Percentiles rank a stretch among this genome's conserved stretches.
phyloP scores from a whole-genome alignment of 176 grass and related monocot species.

The Hyparrhenia diplandra region DNA sequence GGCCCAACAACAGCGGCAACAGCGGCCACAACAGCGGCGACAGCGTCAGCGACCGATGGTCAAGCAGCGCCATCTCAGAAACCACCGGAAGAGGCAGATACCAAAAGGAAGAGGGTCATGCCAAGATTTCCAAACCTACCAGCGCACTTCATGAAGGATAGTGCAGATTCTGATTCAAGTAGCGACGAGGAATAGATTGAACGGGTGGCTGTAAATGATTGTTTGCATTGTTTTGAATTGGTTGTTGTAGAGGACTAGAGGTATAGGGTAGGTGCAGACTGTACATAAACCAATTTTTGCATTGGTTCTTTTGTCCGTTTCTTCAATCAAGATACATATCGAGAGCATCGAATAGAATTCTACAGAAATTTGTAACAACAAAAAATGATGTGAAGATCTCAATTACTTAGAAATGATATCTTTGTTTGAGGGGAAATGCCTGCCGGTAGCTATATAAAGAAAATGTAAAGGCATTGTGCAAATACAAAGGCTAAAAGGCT shows the following conservation, averaged over 20 bases:
- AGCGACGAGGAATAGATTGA: conserved; percentile 66
- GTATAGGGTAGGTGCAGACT: conserved; percentile 54
- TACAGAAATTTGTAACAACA: conserved; percentile 18
- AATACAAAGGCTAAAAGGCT: neutral
- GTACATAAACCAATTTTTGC: conserved; percentile 55
- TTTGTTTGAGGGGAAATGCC: neutral
- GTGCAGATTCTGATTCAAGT: conserved; percentile 78
- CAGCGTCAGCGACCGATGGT: conserved; percentile 23
- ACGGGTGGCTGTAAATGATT: conserved; percentile 39
- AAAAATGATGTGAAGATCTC: conserved; percentile 5
- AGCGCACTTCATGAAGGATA: conserved; percentile 81
- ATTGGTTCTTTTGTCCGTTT: conserved; percentile 29
- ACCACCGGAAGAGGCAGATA: conserved; percentile 39
- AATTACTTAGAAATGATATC: conserved; percentile 6
- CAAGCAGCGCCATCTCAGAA: conserved; percentile 32
- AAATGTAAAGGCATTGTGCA: neutral
- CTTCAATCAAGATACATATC: conserved; percentile 11
- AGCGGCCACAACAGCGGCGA: neutral
- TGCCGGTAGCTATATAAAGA: neutral
- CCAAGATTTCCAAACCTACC: conserved; percentile 92
- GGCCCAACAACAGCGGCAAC: too few relatives aligned
- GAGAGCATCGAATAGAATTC: neutral
- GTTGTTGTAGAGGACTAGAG: conserved; percentile 37
- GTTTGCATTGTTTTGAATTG: conserved; percentile 55
- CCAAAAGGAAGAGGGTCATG: conserved; percentile 60